phyloP scores from a whole-genome alignment of 169 alveolate species.

The Plasmodium vivax region DNA sequence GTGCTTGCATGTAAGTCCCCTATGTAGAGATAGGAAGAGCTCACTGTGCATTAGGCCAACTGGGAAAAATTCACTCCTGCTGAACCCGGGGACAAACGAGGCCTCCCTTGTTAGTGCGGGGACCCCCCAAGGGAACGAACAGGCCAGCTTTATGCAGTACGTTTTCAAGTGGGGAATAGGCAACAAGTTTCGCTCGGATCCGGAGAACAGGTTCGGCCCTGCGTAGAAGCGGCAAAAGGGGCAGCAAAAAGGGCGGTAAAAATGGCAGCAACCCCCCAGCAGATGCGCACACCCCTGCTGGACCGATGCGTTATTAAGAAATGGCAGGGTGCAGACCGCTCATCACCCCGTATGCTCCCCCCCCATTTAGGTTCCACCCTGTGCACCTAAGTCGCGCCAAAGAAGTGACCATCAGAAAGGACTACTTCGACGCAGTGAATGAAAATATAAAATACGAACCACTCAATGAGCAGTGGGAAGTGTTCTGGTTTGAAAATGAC shows the following conservation, averaged over 20 bases:
- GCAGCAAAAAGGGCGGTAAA: not conserved
- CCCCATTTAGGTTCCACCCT: slow-evolving; percentile 76
- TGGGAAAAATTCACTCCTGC: not conserved
- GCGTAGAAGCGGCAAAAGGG: not conserved
- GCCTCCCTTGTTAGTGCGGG: not conserved
- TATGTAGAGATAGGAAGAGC: slow-evolving; percentile 41
- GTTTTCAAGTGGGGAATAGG: slow-evolving; percentile 87
- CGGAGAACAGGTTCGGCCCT: slow-evolving; percentile 78
- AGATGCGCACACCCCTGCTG: not conserved
- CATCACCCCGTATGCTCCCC: not conserved
- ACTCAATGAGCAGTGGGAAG: slow-evolving; percentile 87
- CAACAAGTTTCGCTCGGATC: slow-evolving; percentile 80
- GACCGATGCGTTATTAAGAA: not conserved
- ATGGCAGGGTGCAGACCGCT: not conserved
- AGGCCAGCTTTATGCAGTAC: slow-evolving; percentile 75
- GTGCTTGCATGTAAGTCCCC: slow-evolving; percentile 19
- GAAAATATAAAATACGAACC: slow-evolving; percentile 79
- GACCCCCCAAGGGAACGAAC: not conserved
- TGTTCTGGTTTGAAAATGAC: slow-evolving; percentile 83
- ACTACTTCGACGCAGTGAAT: slow-evolving; percentile 77
- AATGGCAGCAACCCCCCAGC: not conserved
- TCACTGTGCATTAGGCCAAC: slow-evolving; percentile 3
- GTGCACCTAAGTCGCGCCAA: slow-evolving; percentile 78
- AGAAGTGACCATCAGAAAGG: slow-evolving; percentile 77
- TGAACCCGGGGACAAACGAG: not conserved